Conservation (phyloP, 768 basidiomycete species). For the Pisolithus tinctorius region DNA sequence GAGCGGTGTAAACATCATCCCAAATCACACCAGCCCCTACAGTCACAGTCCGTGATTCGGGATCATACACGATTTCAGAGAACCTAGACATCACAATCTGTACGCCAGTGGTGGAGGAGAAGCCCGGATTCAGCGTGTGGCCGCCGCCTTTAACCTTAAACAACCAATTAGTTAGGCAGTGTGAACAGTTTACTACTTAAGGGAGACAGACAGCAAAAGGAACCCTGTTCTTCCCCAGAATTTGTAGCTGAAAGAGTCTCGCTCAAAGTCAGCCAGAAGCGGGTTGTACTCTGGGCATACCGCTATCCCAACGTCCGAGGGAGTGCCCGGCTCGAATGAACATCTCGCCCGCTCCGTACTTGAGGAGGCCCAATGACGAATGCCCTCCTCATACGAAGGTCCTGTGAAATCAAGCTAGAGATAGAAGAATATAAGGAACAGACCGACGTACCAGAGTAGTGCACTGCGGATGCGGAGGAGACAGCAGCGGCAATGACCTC, state of each 20-base stretch:
- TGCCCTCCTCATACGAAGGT: slow-evolving; percentile 33
- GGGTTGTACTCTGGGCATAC: slow-evolving; percentile 21
- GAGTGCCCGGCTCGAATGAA: slow-evolving; percentile 52
- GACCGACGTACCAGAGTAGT: slow-evolving; percentile 31
- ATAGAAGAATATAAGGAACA: not conserved
- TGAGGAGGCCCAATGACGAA: slow-evolving; percentile 46
- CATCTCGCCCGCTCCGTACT: slow-evolving; percentile 42
- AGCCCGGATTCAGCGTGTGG: slow-evolving; percentile 45
- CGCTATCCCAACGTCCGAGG: slow-evolving; percentile 42
- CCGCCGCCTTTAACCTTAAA: slow-evolving; percentile 52
- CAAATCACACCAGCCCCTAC: slow-evolving; percentile 42
- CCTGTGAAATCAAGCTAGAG: slow-evolving; percentile 6
- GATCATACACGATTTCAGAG: slow-evolving; percentile 36
- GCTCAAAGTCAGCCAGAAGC: not conserved
- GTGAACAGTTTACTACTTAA: slow-evolving; percentile 23
- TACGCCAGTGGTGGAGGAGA: slow-evolving; percentile 51
- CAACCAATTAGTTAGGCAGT: not conserved
- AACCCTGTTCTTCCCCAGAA: slow-evolving; percentile 37
- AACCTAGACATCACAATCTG: slow-evolving; percentile 49
- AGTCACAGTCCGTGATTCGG: slow-evolving; percentile 29
- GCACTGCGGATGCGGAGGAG: slow-evolving; percentile 41
- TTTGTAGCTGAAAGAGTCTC: slow-evolving; percentile 3
- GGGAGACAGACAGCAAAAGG: slow-evolving; percentile 16
- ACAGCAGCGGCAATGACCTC: slow-evolving; percentile 30
- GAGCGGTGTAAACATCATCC: slow-evolving; percentile 56